These are phyloP conservation scores for Globisporangium nagaii DNA, from an alignment of 352 stramenopile species.

Conservation along the genomic window DNA sequence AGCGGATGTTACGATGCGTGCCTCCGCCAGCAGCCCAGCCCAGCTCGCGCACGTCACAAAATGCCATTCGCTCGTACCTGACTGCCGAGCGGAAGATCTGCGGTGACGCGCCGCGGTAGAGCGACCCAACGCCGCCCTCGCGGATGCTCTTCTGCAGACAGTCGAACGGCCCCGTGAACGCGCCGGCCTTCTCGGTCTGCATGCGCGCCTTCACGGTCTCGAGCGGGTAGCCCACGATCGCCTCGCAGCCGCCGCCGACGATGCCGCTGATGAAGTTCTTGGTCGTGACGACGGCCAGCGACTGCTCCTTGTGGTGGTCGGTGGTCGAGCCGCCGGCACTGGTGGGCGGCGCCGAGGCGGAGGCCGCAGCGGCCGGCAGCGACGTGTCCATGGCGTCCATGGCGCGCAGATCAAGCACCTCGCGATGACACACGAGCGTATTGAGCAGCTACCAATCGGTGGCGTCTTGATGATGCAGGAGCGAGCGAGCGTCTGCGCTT, in stretches of 20 bases:
- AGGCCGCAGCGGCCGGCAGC: constrained; percentile 8
- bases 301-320: constrained; percentile 16
- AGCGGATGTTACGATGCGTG: too few species aligned
- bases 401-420: background rate
- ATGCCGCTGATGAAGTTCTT: constrained; percentile 66
- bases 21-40: too few species aligned
- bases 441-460: constrained; percentile 3
- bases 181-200: constrained; percentile 44
- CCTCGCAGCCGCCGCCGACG: constrained; percentile 50
- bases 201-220: constrained; percentile 69
- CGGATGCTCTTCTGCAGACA: constrained; percentile 51
- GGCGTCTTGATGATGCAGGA: constrained; percentile 5
- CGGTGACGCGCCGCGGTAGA: constrained; percentile 61
- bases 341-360: background rate
- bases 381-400: constrained; percentile 10
- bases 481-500: too few species aligned
- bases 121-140: constrained; percentile 44
- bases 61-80: constrained; percentile 23
- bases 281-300: constrained; percentile 37
- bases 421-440: constrained; percentile 5
- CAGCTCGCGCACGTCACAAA: too few species aligned
- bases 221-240: constrained; percentile 56
- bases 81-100: constrained; percentile 66
- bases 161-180: constrained; percentile 42
- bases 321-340: too few species aligned